A percentile compares a stretch with the other conserved stretches of the same genome.
Evolutionary conservation across 257 asterid species (phyloP).

Genomic region (Nicotiana undulata): DNA sequence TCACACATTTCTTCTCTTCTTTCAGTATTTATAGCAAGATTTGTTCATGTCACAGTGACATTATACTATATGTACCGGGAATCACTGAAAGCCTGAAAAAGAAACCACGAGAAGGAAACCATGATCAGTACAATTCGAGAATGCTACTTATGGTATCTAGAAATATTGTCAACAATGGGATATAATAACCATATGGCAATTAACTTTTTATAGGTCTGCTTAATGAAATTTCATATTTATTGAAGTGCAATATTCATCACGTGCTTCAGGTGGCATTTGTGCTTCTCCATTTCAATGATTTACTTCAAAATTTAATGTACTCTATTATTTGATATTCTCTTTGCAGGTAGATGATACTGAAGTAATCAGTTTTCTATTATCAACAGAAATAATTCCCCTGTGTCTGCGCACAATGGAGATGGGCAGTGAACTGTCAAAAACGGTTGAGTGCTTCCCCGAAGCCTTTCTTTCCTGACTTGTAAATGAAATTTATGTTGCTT

Average conservation of each 20-base stretch:
- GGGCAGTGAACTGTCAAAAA: slow-evolving; percentile 93
- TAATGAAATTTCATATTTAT: background rate
- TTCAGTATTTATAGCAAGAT: background rate
- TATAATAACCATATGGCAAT: background rate
- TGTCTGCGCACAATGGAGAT: slow-evolving; percentile 97
- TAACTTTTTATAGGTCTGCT: background rate
- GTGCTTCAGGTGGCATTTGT: background rate
- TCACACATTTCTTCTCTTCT: background rate
- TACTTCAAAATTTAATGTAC: background rate
- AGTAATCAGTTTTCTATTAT: slow-evolving; percentile 82
- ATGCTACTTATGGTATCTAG: background rate
- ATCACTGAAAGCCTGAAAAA: background rate
- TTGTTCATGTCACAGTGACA: no score
- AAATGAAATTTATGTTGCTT: background rate
- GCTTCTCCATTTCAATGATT: background rate
- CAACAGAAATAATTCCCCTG: slow-evolving; percentile 89
- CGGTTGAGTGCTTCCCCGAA: slow-evolving; percentile 48
- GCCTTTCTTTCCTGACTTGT: background rate
- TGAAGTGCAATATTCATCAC: background rate
- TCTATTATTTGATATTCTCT: background rate
- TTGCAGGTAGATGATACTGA: slow-evolving; percentile 89
- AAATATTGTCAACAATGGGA: background rate
- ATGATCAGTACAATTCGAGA: background rate
- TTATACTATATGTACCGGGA: background rate
- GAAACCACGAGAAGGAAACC: background rate